These are phyloP conservation scores for Hanseniaspora lachancei DNA, from an alignment of 805 yeast species.

Conservation along the genomic window DNA sequence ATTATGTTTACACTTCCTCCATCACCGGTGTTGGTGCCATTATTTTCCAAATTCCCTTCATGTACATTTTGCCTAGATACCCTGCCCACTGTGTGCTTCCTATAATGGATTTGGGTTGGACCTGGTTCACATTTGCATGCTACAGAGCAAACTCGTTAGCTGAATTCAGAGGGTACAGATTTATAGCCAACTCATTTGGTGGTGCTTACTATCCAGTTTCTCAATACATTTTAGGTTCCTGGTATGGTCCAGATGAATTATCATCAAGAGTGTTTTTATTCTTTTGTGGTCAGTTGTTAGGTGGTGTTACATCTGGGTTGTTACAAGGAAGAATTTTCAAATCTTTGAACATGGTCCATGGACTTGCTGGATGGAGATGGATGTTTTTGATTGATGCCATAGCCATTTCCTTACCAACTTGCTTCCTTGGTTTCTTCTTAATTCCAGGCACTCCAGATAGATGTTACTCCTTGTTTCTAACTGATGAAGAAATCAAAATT, in stretches of 20 bases:
- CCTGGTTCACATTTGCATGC: slow-evolving; percentile 46
- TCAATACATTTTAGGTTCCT: slow-evolving; percentile 46
- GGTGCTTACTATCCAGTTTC: slow-evolving; percentile 54
- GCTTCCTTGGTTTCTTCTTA: slow-evolving; percentile 34
- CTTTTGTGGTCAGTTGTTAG: slow-evolving; percentile 38
- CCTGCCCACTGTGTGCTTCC: slow-evolving; percentile 41
- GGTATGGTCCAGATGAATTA: slow-evolving; percentile 48
- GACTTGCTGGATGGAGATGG: slow-evolving; percentile 55
- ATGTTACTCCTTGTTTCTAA: slow-evolving; percentile 41
- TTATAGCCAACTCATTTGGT: slow-evolving; percentile 57
- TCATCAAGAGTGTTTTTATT: slow-evolving; percentile 51
- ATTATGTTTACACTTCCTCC: slow-evolving; percentile 47
- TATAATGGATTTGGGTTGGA: slow-evolving; percentile 52
- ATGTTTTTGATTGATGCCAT: slow-evolving; percentile 52
- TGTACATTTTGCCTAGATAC: slow-evolving; percentile 42
- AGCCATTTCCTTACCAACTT: slow-evolving; percentile 36
- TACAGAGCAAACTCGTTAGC: slow-evolving; percentile 37
- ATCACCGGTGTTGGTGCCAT: slow-evolving; percentile 50
- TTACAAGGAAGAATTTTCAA: slow-evolving; percentile 34
- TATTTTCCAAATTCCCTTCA: slow-evolving; percentile 53
- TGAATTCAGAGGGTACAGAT: slow-evolving; percentile 48
- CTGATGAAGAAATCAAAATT: slow-evolving; percentile 46
- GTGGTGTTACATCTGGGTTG: slow-evolving; percentile 45
- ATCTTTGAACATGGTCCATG: slow-evolving; percentile 32
- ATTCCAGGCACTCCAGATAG: slow-evolving; percentile 51